Conservation (phyloP, 148 eudicot species). For the Chenopodium album region DNA sequence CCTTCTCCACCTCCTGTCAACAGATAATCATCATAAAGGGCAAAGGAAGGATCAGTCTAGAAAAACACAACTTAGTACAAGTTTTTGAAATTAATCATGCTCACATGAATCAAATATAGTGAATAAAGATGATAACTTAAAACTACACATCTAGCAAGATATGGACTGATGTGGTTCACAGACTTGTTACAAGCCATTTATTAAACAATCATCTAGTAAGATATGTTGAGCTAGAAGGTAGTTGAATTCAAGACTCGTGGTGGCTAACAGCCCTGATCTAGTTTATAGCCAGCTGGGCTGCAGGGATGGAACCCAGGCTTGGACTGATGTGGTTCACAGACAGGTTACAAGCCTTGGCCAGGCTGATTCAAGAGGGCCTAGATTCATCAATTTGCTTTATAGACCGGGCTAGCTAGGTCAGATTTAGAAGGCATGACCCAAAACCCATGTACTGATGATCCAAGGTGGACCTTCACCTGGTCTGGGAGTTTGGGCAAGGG, state of each 20-base stretch:
- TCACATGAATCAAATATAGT: neutral
- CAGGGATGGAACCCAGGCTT: too few species aligned
- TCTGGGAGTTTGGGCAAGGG: neutral
- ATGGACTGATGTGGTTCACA: too few species aligned
- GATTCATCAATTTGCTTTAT: too few species aligned
- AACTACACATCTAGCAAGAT: neutral
- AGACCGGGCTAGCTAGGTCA: neutral
- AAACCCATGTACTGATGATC: too few species aligned
- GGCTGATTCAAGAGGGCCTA: neutral
- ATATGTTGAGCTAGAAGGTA: neutral
- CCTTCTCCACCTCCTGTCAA: constrained; percentile 69
- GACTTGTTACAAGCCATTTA: neutral
- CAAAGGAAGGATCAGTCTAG: constrained; percentile 3
- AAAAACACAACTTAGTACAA: neutral
- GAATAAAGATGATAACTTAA: neutral
- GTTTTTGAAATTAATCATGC: neutral
- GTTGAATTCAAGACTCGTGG: neutral
- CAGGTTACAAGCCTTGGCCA: neutral
- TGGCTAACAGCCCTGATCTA: neutral
- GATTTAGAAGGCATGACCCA: too few species aligned
- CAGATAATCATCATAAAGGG: neutral
- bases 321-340: neutral
- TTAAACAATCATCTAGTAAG: neutral
- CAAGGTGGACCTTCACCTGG: neutral
- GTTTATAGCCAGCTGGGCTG: too few species aligned